Conservation (phyloP, 129 eudicot species). For the Centaurea solstitialis region DNA sequence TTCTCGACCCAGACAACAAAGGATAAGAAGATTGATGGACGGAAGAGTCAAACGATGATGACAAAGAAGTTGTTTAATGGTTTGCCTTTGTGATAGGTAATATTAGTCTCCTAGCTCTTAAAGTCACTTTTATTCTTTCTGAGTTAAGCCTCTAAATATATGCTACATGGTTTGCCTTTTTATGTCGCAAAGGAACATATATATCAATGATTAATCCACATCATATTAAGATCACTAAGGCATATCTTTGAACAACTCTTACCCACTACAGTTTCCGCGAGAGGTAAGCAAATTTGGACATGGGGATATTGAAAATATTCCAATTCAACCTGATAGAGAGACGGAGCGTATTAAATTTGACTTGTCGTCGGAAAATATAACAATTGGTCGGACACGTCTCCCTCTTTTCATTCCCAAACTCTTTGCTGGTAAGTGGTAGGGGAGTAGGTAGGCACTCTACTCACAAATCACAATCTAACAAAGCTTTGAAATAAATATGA, state of each 20-base stretch:
- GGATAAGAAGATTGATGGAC: background rate
- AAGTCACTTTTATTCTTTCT: background rate
- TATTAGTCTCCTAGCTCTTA: background rate
- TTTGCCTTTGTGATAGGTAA: background rate
- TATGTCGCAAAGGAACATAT: too few relatives aligned
- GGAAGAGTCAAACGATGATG: background rate
- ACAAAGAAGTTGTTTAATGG: background rate
- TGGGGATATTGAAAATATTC: too few relatives aligned
- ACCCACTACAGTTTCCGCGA: too few relatives aligned
- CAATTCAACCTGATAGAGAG: too few relatives aligned
- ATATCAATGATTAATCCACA: too few relatives aligned
- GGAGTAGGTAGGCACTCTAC: too few relatives aligned
- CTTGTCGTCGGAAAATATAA: background rate
- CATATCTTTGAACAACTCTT: too few relatives aligned
- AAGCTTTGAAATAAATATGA: background rate
- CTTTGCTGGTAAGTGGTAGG: background rate
- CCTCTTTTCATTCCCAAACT: background rate
- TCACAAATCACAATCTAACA: background rate
- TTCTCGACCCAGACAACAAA: background rate
- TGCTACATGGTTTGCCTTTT: background rate
- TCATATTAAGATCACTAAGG: too few relatives aligned
- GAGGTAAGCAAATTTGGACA: too few relatives aligned
- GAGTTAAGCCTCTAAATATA: background rate
- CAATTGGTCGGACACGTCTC: background rate
- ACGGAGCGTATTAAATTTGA: background rate